Evolutionary conservation across 176 grass and related monocot species (phyloP).

Genomic region (Stipa capillata): DNA sequence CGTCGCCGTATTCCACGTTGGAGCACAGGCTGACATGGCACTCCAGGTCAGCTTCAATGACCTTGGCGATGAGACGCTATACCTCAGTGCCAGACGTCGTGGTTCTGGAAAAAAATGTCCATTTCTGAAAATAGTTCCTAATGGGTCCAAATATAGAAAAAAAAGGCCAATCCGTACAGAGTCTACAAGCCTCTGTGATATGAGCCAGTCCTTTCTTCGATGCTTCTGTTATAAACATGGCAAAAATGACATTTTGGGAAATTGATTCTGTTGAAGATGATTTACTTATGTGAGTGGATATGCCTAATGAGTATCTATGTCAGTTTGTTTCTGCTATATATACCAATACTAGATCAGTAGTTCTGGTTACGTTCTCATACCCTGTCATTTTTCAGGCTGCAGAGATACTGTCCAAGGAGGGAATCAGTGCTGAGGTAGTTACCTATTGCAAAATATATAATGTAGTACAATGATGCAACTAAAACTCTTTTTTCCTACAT

Average conservation of each 20-base stretch:
- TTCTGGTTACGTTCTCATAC: slow-evolving; percentile 11
- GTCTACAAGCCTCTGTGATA: no score
- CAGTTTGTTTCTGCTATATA: not conserved
- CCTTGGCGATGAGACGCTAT: not conserved
- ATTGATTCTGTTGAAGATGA: not conserved
- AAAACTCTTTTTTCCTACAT: not conserved
- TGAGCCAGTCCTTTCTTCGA: no score
- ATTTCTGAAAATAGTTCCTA: not conserved
- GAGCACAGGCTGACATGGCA: not conserved
- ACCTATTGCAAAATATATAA: not conserved
- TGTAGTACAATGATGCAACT: no score
- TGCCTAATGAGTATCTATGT: not conserved
- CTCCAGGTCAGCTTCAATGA: not conserved
- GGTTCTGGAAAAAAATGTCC: not conserved
- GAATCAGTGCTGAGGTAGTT: slow-evolving; percentile 94
- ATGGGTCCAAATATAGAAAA: not conserved
- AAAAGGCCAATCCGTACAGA: not conserved
- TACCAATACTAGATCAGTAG: not conserved
- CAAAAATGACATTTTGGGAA: not conserved
- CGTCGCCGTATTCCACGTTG: not conserved
- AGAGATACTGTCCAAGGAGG: slow-evolving; percentile 87
- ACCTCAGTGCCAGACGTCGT: not conserved
- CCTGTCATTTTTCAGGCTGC: slow-evolving; percentile 63
- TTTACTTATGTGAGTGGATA: not conserved
- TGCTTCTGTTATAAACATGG: no score